These are phyloP conservation scores for Zarea fungicola DNA, from an alignment of 2,329 filamentous ascomycete genomes.

Conservation along the genomic window DNA sequence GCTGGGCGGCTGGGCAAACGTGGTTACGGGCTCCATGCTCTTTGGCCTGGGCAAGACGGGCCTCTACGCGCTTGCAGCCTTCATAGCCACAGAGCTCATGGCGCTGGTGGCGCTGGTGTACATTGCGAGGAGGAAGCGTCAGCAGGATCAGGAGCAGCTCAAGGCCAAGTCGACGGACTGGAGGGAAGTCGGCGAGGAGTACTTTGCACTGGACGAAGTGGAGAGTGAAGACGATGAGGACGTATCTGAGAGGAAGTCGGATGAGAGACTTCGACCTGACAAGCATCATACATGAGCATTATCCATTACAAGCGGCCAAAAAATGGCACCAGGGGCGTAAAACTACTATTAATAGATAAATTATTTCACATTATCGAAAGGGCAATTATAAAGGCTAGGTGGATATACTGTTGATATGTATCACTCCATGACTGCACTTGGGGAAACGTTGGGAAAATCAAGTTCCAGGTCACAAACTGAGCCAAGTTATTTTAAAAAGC, in stretches of 20 bases:
- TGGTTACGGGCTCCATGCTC: conserved; percentile 2
- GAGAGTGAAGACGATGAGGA: conserved; percentile 12
- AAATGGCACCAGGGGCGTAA: no score
- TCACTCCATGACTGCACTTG: no score
- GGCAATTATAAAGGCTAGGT: no score
- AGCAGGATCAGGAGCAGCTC: not conserved
- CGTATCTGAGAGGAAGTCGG: not conserved
- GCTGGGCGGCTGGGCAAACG: conserved; percentile 12
- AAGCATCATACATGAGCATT: conserved; percentile 9
- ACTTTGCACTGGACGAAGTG: conserved; percentile 9
- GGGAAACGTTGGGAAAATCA: no score
- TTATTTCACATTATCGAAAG: no score
- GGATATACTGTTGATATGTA: no score
- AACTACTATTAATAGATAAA: no score
- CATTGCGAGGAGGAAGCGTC: not conserved
- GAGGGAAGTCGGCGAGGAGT: conserved; percentile 9
- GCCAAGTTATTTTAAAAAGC: no score
- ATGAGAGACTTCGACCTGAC: conserved; percentile 7
- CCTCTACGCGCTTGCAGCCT: not conserved
- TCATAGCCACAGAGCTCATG: not conserved
- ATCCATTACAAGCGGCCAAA: no score
- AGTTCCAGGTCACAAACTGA: no score
- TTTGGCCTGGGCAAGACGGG: conserved; percentile 5
- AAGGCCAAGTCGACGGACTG: conserved; percentile 1
- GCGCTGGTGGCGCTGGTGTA: conserved; percentile 4